Evolutionary conservation across 2,329 filamentous ascomycete genomes (phyloP).

Genomic region (Cercospora brassicicola): DNA sequence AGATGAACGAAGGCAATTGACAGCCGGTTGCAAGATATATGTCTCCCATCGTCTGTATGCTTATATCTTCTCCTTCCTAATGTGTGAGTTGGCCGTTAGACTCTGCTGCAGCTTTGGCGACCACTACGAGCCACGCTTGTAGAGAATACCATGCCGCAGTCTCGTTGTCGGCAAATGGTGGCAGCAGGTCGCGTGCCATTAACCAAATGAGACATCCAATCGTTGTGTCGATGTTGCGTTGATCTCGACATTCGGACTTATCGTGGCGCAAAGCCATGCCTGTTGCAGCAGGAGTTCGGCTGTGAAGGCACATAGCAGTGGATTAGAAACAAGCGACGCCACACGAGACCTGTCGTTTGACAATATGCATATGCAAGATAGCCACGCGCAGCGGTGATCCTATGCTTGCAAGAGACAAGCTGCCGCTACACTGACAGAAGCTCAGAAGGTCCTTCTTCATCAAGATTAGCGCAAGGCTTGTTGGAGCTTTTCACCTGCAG

Average conservation of each 20-base stretch:
- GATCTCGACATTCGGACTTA: background rate
- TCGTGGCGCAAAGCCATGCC: background rate
- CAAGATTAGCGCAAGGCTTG: conserved; percentile 5
- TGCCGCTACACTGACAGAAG: background rate
- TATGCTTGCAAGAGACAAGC: conserved; percentile 10
- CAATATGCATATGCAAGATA: background rate
- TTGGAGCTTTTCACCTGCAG: conserved; percentile 5
- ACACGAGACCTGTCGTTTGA: background rate
- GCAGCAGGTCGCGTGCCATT: conserved; percentile 1
- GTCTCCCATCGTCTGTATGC: background rate
- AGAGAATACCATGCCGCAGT: background rate
- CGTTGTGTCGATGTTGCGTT: background rate
- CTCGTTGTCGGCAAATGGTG: background rate
- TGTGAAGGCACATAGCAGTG: background rate
- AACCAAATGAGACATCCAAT: background rate
- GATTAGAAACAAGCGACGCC: background rate
- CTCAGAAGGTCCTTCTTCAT: conserved; percentile 11
- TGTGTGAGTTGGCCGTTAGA: background rate
- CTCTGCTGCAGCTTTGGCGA: background rate
- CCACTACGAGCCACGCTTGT: background rate
- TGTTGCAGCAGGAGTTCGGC: background rate
- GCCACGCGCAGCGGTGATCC: background rate
- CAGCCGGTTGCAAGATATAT: background rate
- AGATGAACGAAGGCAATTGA: background rate
- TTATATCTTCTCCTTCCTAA: conserved; percentile 7